Base-by-base conservation (phyloP, 2,329 filamentous ascomycete species). In the Monosporascus sp. region DNA sequence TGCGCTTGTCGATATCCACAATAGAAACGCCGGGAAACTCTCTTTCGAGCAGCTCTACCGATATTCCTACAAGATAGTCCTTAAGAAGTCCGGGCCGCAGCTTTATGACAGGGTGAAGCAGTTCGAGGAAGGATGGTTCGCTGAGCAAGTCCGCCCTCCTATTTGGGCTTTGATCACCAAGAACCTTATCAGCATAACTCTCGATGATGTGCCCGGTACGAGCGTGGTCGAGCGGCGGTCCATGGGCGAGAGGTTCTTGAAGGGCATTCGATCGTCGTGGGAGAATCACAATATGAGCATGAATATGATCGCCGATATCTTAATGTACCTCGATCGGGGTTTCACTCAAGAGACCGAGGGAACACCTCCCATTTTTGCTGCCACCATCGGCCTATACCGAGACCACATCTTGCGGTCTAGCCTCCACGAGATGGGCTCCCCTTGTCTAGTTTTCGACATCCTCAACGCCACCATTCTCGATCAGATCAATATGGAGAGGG, bases 21-120 rank as follows among this genome's bases (percentile, higher is more conserved):
- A 85, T 54, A 92, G 95, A 69, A 94, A 96, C 68, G 91, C 91
- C 55, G 95, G 91, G 9, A 80, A 81, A 17, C 82, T 99, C 2
- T 96, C 92, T 1, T 99, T 97, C 74, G 94, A 99, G 70, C 88
- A 96, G 65, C 82, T 99, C 1, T 99, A 99, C 73, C 88, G 94
- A 54, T 89, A 89, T 51, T 89, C 90, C 5, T 99, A 99, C 73
- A 93, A 94, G 69, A 89, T 97, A 20, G 93, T 97, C 1, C 75
- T 97, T 37, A 89, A 88, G 71, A 95, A 93, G 73, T 87, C 91
- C 61, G 92, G 92, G 25, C 83, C 88, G 36, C 77, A 86, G 11
- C 79, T 99, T 1, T 97, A 97, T 71, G 81, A 88, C 5, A 79
- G 82, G 9, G 91, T 97, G 48, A 88, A 87, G 62, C 74, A 84